These are phyloP conservation scores for Clarireedia sp. DNA, from an alignment of 2,329 filamentous ascomycete species.

Conservation along the genomic window DNA sequence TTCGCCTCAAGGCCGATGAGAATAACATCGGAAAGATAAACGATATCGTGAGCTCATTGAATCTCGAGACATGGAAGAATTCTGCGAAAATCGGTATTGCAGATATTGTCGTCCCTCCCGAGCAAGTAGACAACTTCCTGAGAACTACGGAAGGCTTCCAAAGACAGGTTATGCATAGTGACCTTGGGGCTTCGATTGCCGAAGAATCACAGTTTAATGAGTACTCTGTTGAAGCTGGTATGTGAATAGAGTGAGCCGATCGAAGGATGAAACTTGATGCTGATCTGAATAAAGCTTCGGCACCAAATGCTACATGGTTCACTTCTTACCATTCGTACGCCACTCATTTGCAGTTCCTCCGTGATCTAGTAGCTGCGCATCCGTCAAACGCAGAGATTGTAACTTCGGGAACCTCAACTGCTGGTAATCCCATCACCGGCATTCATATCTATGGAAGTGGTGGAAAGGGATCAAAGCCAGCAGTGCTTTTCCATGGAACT, in stretches of 20 bases:
- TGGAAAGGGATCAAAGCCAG: slow-evolving; percentile 39
- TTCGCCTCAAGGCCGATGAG: slow-evolving; percentile 31
- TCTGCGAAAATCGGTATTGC: slow-evolving; percentile 24
- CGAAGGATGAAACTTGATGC: slow-evolving; percentile 4
- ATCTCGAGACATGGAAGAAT: slow-evolving; percentile 33
- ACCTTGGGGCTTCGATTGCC: slow-evolving; percentile 37
- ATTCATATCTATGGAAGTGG: slow-evolving; percentile 45
- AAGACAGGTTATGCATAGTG: slow-evolving; percentile 33
- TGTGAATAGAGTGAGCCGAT: slow-evolving; percentile 1
- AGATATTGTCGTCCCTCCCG: slow-evolving; percentile 36
- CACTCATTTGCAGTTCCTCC: slow-evolving; percentile 43
- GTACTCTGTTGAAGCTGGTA: slow-evolving; percentile 1
- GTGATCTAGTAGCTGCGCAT: slow-evolving; percentile 38
- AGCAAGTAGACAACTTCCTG: slow-evolving; percentile 33
- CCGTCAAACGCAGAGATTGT: slow-evolving; percentile 42
- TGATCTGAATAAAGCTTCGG: slow-evolving; percentile 15
- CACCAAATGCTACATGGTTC: slow-evolving; percentile 40
- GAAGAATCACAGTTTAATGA: slow-evolving; percentile 27
- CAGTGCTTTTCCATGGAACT: slow-evolving; percentile 48
- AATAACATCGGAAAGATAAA: slow-evolving; percentile 29
- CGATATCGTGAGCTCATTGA: slow-evolving; percentile 30
- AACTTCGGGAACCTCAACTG: slow-evolving; percentile 38
- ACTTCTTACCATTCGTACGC: slow-evolving; percentile 44
- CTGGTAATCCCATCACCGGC: slow-evolving; percentile 38
- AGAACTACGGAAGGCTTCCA: slow-evolving; percentile 29